Percentiles rank a stretch among this genome's conserved stretches.
Evolutionary conservation across 2,329 filamentous ascomycete species (phyloP).

Genomic region (Paecilomyces dactylethromorphus): DNA sequence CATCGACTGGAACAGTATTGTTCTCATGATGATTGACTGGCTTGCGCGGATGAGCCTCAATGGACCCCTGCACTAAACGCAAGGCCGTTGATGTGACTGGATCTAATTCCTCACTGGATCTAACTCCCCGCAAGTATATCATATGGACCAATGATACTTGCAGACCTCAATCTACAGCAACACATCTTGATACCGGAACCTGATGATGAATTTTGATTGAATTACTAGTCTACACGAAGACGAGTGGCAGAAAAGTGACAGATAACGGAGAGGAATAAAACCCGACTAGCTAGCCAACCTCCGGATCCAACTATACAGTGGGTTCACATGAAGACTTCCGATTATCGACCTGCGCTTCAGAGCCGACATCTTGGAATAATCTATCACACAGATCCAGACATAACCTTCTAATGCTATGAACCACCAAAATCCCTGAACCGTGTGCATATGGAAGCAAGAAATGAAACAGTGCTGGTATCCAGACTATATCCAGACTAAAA

Average conservation of each 20-base stretch:
- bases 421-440: not conserved
- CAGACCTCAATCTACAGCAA: not conserved
- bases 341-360: not conserved
- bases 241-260: not conserved
- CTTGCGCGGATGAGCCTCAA: too few relatives aligned
- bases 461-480: not conserved
- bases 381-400: not conserved
- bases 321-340: not conserved
- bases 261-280: not conserved
- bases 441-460: not conserved
- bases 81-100: too few relatives aligned
- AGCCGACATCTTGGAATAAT: not conserved
- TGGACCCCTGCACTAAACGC: too few relatives aligned
- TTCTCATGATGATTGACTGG: too few relatives aligned
- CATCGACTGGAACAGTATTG: too few relatives aligned
- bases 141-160: not conserved
- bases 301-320: slow-evolving; percentile 1
- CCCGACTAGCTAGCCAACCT: slow-evolving; percentile 2
- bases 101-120: too few relatives aligned
- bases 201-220: not conserved
- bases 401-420: slow-evolving; percentile 1
- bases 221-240: slow-evolving; percentile 3
- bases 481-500: slow-evolving; percentile 13
- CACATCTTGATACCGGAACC: not conserved
- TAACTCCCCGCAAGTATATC: too few relatives aligned